Conservation (phyloP, 208 protist genomes). For the Leptomonas seymouri region DNA sequence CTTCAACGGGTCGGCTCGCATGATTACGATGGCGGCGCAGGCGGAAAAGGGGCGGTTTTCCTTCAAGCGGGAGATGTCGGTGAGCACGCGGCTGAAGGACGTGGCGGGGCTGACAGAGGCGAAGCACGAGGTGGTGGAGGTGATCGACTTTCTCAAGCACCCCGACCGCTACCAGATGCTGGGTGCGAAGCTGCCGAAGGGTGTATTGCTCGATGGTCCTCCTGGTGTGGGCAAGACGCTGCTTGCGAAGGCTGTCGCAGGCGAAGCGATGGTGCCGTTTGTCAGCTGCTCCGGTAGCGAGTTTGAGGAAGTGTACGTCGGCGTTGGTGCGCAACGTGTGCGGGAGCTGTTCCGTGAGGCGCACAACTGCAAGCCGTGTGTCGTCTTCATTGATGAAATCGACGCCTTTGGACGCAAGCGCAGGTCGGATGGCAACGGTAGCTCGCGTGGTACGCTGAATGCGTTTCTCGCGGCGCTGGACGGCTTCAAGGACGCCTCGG, state of each 20-base stretch:
- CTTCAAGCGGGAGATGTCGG: constrained; percentile 50
- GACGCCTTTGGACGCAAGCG: constrained; percentile 95
- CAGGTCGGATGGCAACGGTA: constrained; percentile 61
- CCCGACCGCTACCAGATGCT: constrained; percentile 76
- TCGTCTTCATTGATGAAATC: constrained; percentile 99
- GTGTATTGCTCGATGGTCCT: constrained; percentile 89
- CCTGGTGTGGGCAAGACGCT: constrained; percentile 96
- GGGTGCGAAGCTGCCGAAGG: constrained; percentile 85
- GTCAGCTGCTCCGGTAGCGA: constrained; percentile 93
- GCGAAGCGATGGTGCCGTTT: constrained; percentile 92
- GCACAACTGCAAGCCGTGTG: constrained; percentile 94
- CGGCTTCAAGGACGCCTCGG: constrained; percentile 87
- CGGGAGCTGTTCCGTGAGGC: constrained; percentile 95
- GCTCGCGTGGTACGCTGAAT: constrained; percentile 97
- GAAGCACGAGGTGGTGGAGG: constrained; percentile 97
- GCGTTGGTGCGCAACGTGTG: constrained; percentile 93
- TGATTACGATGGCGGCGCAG: too few relatives aligned
- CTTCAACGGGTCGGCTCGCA: too few relatives aligned
- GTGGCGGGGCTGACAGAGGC: constrained; percentile 95
- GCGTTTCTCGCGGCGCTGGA: constrained; percentile 98
- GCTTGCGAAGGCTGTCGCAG: constrained; percentile 93
- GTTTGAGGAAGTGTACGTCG: constrained; percentile 98
- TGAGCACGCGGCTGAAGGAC: constrained; percentile 72
- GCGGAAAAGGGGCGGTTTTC: too few relatives aligned
- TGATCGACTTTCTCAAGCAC: constrained; percentile 96